Conservation (phyloP, 2,329 filamentous ascomycete genomes). For the Neurospora sp. region DNA sequence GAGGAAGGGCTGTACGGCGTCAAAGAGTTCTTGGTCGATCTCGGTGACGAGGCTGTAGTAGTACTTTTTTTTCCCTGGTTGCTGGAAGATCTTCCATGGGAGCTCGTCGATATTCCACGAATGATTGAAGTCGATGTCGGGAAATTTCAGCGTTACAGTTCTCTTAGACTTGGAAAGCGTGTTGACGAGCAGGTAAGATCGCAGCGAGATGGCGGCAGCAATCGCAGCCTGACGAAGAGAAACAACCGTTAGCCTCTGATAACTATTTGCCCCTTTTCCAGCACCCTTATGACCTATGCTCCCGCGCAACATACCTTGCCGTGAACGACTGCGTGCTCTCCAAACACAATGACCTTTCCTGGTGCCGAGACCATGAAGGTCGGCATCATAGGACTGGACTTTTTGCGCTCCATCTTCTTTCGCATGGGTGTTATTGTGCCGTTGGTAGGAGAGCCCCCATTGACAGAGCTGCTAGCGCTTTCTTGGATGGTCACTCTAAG, state of each 20-base stretch:
- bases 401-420: slow-evolving; percentile 40
- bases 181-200: slow-evolving; percentile 93
- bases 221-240: slow-evolving; percentile 59
- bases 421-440: slow-evolving; percentile 23
- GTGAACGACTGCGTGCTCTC: slow-evolving; percentile 95
- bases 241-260: slow-evolving; percentile 5
- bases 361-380: slow-evolving; percentile 97
- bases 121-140: slow-evolving; percentile 81
- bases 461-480: slow-evolving; percentile 17
- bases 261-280: background rate
- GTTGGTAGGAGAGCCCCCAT: slow-evolving; percentile 18
- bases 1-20: slow-evolving; percentile 72
- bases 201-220: slow-evolving; percentile 86
- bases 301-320: slow-evolving; percentile 58
- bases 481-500: background rate
- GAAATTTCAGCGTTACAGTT: slow-evolving; percentile 79
- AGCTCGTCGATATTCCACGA: slow-evolving; percentile 90
- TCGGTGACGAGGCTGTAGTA: slow-evolving; percentile 85
- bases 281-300: background rate
- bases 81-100: slow-evolving; percentile 75
- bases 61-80: slow-evolving; percentile 79
- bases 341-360: slow-evolving; percentile 96
- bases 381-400: slow-evolving; percentile 62
- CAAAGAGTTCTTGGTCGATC: slow-evolving; percentile 73
- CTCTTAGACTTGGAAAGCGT: slow-evolving; percentile 85